A percentile compares a stretch with the other conserved stretches of the same genome.
phyloP scores from a whole-genome alignment of 495 filamentous ascomycete species.

The Penicillium antarcticum region DNA sequence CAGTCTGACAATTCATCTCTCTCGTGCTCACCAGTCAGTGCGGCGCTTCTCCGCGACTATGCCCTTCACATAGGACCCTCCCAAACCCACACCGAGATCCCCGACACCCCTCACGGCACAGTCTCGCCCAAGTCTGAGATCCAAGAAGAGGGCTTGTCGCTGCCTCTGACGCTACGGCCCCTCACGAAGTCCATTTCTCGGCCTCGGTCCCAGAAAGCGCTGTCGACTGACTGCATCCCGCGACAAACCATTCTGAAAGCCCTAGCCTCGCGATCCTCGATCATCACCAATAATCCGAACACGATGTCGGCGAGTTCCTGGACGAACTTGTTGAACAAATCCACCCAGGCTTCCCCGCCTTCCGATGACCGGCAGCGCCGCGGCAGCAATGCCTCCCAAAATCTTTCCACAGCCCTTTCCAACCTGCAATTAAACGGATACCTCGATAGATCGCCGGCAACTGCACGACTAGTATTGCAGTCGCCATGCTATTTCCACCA shows the following conservation, averaged over 20 bases:
- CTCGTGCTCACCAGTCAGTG: conserved; percentile 9
- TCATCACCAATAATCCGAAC: conserved; percentile 50
- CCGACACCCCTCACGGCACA: conserved; percentile 12
- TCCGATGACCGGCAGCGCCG: conserved; percentile 44
- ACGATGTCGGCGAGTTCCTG: conserved; percentile 45
- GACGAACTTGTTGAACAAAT: conserved; percentile 38
- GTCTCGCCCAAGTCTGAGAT: conserved; percentile 19
- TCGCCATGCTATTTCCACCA: conserved; percentile 98
- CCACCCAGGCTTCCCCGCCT: conserved; percentile 20
- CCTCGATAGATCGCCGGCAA: conserved; percentile 52
- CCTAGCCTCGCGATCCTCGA: conserved; percentile 67
- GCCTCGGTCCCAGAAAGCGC: conserved; percentile 55
- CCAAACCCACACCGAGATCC: conserved; percentile 33
- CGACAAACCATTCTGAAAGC: conserved; percentile 87
- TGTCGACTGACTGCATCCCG: conserved; percentile 70
- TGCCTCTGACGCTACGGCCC: conserved; percentile 35
- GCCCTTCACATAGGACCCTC: conserved; percentile 40
- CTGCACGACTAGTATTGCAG: conserved; percentile 65
- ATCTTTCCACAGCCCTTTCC: conserved; percentile 63
- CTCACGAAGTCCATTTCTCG: conserved; percentile 40
- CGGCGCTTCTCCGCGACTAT: conserved; percentile 45
- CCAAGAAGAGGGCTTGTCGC: conserved; percentile 29
- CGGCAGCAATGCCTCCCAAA: conserved; percentile 51
- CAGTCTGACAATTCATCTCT: conserved; percentile 19
- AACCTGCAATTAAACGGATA: conserved; percentile 50